Base-by-base conservation (phyloP, 352 stramenopile genomes). In the Globisporangium perplexum region DNA sequence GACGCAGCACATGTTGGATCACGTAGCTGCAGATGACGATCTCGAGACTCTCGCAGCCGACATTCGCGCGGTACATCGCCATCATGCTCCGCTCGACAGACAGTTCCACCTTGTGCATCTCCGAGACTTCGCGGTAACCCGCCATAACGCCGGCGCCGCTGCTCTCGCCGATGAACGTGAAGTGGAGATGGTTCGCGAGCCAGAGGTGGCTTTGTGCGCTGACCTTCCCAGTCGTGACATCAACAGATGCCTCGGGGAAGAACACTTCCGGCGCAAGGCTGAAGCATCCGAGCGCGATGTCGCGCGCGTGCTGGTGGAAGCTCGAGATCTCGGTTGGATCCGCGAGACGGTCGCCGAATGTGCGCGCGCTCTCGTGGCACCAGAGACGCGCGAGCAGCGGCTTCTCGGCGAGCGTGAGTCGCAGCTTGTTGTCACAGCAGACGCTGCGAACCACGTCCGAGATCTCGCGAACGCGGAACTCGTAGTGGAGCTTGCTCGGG, bases 321-420 rank as follows among this genome's bases (percentile, higher is more conserved):
- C 52, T 31, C 4, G 48, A 42, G 0, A 39, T 51, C n/a, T 90
- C 81, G 6, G 39, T 47, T 0, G 49, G 14, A 8, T 83, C 71
- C 17, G 63, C 56, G 20, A 89, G 57, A 7, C 72, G 63, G 50
- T 92, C 82, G 12, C 71, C 65, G 18, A 88, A 71, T 1, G 80
- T 56, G 1, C 82, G 72, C 4, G 70, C 59, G 11, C 62, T 74
- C 60, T 92, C 82, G 48, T 92, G 82, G 52, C 78, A 87, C 82
- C 82, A 92, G 10, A 88, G 60, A 15, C 82, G 74, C 47, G 76
- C 72, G 1, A 90, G 39, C 4, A 58, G 35, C 0, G 71, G 55
- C 48, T 89, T 90, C 17, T 89, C 78, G 1, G 63, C 55, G 4
- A 77, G 39, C 1, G 65, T 52, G 7, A 78, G 30, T 2, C 61